phyloP scores from a whole-genome alignment of 2,329 filamentous ascomycete species.

The Alternaria angustiovoidea region DNA sequence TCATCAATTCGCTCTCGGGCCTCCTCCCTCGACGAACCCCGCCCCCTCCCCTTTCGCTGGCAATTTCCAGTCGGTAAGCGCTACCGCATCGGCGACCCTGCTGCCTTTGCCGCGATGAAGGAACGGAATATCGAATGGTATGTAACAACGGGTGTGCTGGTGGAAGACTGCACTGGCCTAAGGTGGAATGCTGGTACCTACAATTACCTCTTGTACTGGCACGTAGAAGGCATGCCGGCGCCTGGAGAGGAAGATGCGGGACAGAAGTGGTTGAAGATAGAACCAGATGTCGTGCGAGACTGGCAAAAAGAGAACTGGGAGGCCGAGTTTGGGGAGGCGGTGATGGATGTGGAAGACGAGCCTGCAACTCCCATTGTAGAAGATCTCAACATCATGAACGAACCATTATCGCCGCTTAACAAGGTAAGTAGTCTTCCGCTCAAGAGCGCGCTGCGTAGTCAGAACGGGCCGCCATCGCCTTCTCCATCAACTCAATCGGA shows the following conservation, averaged over 20 bases:
- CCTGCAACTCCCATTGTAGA: slow-evolving; percentile 5
- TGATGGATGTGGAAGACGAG: background rate
- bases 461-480: background rate
- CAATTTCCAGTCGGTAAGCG: background rate
- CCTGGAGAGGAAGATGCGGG: background rate
- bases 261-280: background rate
- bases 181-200: slow-evolving; percentile 5
- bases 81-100: background rate
- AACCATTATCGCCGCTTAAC: background rate
- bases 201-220: slow-evolving; percentile 2
- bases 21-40: background rate
- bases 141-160: slow-evolving; percentile 1
- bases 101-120: background rate
- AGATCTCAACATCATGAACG: background rate
- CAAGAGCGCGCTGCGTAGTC: background rate
- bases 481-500: background rate
- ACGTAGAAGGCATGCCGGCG: background rate
- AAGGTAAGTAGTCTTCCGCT: background rate
- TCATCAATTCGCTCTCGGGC: slow-evolving; percentile 5
- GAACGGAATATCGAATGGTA: slow-evolving; percentile 5
- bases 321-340: background rate
- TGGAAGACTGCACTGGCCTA: background rate
- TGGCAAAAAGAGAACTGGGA: slow-evolving; percentile 3
- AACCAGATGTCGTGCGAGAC: background rate
- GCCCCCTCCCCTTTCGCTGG: slow-evolving; percentile 1